Conservation (phyloP, 768 basidiomycete genomes). For the Suillus clintonianus region DNA sequence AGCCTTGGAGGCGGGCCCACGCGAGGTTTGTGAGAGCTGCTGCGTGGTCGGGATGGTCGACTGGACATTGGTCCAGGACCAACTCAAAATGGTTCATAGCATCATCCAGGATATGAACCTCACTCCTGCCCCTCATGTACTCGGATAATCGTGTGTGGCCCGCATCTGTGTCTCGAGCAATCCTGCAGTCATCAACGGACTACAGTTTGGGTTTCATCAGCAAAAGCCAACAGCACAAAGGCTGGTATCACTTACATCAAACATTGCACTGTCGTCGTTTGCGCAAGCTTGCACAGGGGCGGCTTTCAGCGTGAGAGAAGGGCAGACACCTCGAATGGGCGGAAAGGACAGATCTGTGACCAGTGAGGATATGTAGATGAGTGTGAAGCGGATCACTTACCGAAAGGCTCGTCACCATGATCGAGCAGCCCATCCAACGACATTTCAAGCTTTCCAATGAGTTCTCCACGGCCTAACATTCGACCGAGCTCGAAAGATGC, state of each 20-base stretch:
- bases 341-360: neutral
- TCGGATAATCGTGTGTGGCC: neutral
- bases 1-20: slow-evolving; percentile 19
- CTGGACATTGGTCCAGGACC: neutral
- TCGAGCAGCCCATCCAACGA: neutral
- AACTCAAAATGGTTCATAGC: neutral
- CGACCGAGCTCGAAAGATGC: neutral
- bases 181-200: neutral
- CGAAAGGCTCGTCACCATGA: neutral
- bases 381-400: neutral
- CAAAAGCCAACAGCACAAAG: neutral
- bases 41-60: neutral
- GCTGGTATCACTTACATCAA: neutral
- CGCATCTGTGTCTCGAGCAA: neutral
- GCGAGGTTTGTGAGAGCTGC: slow-evolving; percentile 8
- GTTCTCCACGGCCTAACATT: neutral
- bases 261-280: neutral
- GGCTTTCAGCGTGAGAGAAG: neutral
- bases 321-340: neutral
- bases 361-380: neutral
- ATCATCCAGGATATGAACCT: neutral
- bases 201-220: neutral
- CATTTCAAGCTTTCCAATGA: neutral
- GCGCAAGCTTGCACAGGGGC: neutral
- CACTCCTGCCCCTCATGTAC: neutral